Evolutionary conservation across 2,329 filamentous ascomycete species (phyloP), one percentile per base, ranked within the genome.

Genomic region (Pseudogymnoascus sp.): DNA sequence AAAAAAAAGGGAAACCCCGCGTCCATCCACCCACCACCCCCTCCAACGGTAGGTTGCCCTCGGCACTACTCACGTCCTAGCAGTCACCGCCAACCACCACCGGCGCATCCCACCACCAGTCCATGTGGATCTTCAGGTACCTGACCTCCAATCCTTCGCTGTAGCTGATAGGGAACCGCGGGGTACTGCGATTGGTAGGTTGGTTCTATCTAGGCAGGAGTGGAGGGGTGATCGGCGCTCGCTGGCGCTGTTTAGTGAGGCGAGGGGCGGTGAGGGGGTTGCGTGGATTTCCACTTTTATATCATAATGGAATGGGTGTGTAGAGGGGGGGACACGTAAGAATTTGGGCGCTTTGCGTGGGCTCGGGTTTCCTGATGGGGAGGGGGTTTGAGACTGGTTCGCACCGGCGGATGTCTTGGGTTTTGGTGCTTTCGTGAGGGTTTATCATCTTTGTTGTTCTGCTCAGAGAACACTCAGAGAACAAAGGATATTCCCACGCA

Each of bases 61-160:
- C 45, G 45, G 45, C 9, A 55, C 45, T n/a, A 25, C 45, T 31
- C 25, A 52, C 9, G 45, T 31, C 25, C 31, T 12, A 52, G 45
- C 45, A 2, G 14, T 1, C 45, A 4, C 31, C 31, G 25, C 14
- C 45, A 31, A 16, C 25, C 45, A 31, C 12, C 45, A 4, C 25
- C 45, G 25, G 7, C 14, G 7, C 45, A 28, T 8, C 6, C 23
- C 43, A 49, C 43, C 23, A 49, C 43, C 43, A 49, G n/a, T 14
- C 45, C 45, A 55, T 55, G 45, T 55, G 45, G 45, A 55, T 55
- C 45, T 55, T 55, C 45, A 55, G 45, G 45, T 55, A 55, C 45
- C 18, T 55, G 9, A 12, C 14, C 25, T 33, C 45, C 45, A 55
- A 55, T 55, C 45, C 33, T 33, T 55, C 25, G 25, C 25, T 0